Evolutionary conservation across 2,329 filamentous ascomycete genomes (phyloP), one percentile per base, ranked within the genome.

Genomic region (Fusarium brevicatenulatum): DNA sequence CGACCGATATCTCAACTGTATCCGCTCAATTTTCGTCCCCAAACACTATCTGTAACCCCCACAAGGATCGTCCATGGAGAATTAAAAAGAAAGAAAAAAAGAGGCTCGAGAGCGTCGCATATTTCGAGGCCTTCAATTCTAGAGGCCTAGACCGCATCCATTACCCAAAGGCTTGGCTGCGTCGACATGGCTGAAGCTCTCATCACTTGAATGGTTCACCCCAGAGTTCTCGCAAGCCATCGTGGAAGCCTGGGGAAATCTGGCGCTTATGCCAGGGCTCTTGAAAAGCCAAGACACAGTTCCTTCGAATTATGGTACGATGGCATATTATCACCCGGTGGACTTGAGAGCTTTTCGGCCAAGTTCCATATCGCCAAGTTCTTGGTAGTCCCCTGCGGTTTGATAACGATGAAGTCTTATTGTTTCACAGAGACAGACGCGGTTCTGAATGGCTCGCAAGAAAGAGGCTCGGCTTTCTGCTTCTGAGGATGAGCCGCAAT

Each of bases 191-290:
- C 34, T 63, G 57, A 67, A 63, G 54, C 21, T 71, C 62, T 40
- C 21, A 36, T 7, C 2, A 16, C 23, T 28, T 54, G 34, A 40
- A 54, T 61, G 54, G 56, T 49, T 71, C 67, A 71, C 71, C 67
- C 70, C 71, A 68, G 71, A 59, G 46, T 73, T 55, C 12, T 66
- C 70, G 66, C 57, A 72, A 72, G 32, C 56, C 25, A 40, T n/a
- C 32, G 42, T 50, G 34, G 53, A 68, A 58, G 71, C 58, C 64
- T 68, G 71, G 71, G 55, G 71, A 71, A 71, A 71, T 67, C 70
- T 68, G 44, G 9, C 40, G 62, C 66, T 62, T 70, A 66, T 67
- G 53, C 46, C 44, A 60, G 54, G 70, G 57, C 62, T 52, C 52
- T 37, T 32, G 16, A 30, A 43, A 13, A 69, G 65, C 59, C 69